Base-by-base conservation (phyloP, 768 basidiomycete genomes). In the Rubroboletus satanas region DNA sequence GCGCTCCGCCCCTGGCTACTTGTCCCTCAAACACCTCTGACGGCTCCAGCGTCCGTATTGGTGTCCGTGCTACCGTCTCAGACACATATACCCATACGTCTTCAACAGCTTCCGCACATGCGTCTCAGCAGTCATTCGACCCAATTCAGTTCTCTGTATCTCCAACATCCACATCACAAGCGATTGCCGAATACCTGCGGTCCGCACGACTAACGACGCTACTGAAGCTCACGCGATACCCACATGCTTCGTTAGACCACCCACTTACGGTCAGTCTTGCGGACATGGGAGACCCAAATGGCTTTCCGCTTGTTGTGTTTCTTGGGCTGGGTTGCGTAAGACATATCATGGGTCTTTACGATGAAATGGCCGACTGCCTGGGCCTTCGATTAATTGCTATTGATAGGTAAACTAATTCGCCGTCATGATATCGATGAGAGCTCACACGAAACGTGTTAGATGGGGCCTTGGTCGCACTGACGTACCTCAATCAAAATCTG, bases 391-490 rank as follows among this genome's bases (percentile, higher is more conserved):
- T 99, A 51, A 94, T 99, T 63, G 95, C 94, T 44, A 87, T 99
- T 60, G 96, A 99, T 71, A 82, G 96, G 81, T 93, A 68, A 59
- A 79, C 71, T 37, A 28, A 37, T 46, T 31, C 14, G 14, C n/a
- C 6, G 3, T 32, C 11, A 14, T 45, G 29, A 23, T n/a, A 36
- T 38, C 10, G 29, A 57, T 46, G 32, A 29, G 49, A 60, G 59
- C 62, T 58, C 52, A 64, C 44, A 45, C 45, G n/a, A 38, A 29
- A 47, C 49, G 23, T 43, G 29, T 31, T 66, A 92, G 90, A 45
- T 93, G 97, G 96, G 96, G 97, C 14, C 77, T 97, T 18, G 96
- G 96, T 28, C 84, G 87, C 52, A 97, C 94, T 12, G 84, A 87
- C 62, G 82, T 83, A 60, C 63, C 79, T 32, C 77, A 82, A 47